Percentiles rank a stretch among this genome's conserved stretches.
These are phyloP conservation scores for Massospora cicadina DNA, from an alignment of 371 early-diverging fungal species.

Conservation along the genomic window DNA sequence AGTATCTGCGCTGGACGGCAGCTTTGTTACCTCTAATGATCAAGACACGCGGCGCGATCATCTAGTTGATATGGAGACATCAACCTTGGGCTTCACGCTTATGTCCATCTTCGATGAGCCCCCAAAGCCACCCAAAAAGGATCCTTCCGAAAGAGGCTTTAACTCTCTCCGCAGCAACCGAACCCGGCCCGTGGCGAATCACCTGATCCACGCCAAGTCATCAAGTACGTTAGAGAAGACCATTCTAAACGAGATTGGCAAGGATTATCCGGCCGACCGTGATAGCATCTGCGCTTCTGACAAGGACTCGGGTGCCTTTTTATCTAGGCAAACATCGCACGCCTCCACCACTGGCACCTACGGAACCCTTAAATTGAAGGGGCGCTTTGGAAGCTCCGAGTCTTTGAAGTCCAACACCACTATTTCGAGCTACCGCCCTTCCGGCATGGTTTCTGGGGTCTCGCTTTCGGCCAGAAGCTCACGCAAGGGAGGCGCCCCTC, in stretches of 20 bases:
- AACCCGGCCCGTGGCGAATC: not conserved
- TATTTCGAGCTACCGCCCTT: not conserved
- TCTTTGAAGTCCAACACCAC: not conserved
- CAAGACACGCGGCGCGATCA: not conserved
- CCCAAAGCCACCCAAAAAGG: not conserved
- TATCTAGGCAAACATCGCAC: not conserved
- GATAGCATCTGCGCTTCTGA: not conserved
- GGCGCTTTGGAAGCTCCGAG: not conserved
- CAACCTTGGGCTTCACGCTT: not conserved
- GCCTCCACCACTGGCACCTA: not conserved
- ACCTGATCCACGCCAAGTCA: not conserved
- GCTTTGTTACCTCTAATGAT: not conserved
- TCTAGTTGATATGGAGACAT: not conserved
- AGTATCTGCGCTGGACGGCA: not conserved
- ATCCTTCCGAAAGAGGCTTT: not conserved
- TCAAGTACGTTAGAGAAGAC: not conserved
- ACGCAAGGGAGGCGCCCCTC: not conserved
- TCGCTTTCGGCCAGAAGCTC: not conserved
- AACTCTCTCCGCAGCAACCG: not conserved
- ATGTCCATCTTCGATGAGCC: not conserved
- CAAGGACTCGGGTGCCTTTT: not conserved
- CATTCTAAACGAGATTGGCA: not conserved
- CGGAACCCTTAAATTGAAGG: not conserved
- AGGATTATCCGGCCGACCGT: not conserved
- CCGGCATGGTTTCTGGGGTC: not conserved